Conservation (phyloP, 495 filamentous ascomycete species). For the Penicillium ucsense region DNA sequence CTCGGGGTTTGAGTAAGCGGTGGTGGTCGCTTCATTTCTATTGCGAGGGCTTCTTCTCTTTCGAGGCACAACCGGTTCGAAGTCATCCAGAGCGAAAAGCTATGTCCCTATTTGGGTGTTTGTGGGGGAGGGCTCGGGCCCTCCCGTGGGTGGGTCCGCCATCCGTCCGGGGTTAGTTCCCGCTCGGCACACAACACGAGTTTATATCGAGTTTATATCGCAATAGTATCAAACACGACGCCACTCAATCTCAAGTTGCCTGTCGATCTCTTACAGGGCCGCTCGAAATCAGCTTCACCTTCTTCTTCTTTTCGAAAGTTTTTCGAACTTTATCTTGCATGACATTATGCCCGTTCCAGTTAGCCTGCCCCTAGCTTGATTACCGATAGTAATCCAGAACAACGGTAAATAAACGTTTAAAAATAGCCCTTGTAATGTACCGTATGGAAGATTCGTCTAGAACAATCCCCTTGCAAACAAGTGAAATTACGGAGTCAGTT, state of each 20-base stretch:
- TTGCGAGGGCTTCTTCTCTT: background rate
- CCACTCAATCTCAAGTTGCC: too few species aligned
- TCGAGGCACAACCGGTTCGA: background rate
- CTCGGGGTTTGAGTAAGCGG: too few species aligned
- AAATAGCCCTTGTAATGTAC: constrained; percentile 5
- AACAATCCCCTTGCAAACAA: constrained; percentile 4
- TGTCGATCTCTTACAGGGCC: too few species aligned
- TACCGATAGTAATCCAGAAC: constrained; percentile 3
- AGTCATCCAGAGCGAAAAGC: background rate
- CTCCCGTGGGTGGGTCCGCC: background rate
- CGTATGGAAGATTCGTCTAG: background rate
- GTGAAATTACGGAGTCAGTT: constrained; percentile 3
- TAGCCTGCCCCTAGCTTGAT: constrained; percentile 8
- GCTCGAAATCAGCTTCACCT: constrained; percentile 15
- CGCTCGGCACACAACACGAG: background rate
- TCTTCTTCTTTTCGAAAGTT: constrained; percentile 7
- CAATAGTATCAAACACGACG: background rate
- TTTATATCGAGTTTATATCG: background rate
- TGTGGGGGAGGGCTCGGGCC: background rate
- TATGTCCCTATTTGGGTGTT: background rate
- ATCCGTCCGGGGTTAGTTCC: background rate
- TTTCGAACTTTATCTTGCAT: constrained; percentile 7
- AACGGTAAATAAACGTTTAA: constrained; percentile 5
- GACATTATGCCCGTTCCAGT: constrained; percentile 3
- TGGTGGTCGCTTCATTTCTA: too few species aligned